Evolutionary conservation across 768 basidiomycete species (phyloP), one percentile per base, ranked within the genome.

Genomic region (Russula sp.): DNA sequence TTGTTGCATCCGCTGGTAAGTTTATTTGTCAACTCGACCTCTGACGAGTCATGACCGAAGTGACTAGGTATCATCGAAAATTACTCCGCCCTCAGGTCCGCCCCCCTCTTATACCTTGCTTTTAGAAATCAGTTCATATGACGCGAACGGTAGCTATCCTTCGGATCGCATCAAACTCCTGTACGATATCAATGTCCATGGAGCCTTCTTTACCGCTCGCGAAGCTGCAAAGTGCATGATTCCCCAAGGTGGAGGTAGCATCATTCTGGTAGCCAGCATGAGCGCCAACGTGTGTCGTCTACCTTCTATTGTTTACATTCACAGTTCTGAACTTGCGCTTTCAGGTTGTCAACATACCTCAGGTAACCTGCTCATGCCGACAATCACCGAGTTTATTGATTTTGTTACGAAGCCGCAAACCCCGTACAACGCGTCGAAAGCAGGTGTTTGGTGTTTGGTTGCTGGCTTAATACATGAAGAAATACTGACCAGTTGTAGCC

Each of bases 391-490:
- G 7, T 47, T 34, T 25, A 38, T 22, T 54, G 39, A 52, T 36
- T 34, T 34, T 45, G 16, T 38, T 20, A 32, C 57, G 29, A 71
- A 92, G 83, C 83, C 82, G 45, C 96, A 98, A 79, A 90, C 91
- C 5, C 93, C 95, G 0, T 98, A 98, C 73, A 98, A 98, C 73
- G 90, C 91, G 9, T 95, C 93, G 20, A 98, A 95, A 77, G 92
- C 92, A 39, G 91, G 87, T 86, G 68, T 68, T 79, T 68, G 41
- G 13, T 22, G 11, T 13, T 48, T 20, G 14, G n/a, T 13, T 5
- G 9, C 18, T 5, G 9, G 47, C 32, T 34, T 16, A 13, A 38
- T 20, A 13, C 8, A 41, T 43, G 29, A 32, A 58, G n/a, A n/a
- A 60, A 58, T 38, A 50, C 43, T 54, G 38, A 60, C n/a, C 14